phyloP scores from a whole-genome alignment of 2,329 filamentous ascomycete genomes.

The Chaetomium olivaceum region DNA sequence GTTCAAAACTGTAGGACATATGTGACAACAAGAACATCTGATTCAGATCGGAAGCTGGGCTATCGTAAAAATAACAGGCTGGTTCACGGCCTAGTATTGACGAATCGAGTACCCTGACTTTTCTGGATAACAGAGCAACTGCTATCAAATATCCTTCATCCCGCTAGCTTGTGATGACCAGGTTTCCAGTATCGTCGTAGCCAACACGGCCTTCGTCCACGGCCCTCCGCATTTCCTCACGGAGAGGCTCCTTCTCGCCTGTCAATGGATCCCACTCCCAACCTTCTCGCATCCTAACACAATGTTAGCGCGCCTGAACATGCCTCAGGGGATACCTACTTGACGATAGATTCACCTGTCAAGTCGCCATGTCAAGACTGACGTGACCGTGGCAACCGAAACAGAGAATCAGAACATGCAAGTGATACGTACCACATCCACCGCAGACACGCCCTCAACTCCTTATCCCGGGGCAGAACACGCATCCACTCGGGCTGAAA shows the following conservation, averaged over 20 bases:
- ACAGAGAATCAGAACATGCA: neutral
- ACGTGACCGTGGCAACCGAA: neutral
- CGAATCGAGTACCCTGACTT: neutral
- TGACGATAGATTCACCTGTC: neutral
- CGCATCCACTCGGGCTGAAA: conserved; percentile 92
- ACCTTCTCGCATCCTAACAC: conserved; percentile 67
- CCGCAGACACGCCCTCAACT: conserved; percentile 78
- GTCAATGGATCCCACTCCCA: conserved; percentile 77
- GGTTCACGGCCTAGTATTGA: no score
- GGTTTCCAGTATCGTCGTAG: conserved; percentile 52
- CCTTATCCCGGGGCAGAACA: conserved; percentile 80
- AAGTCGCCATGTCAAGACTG: neutral
- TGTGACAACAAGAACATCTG: no score
- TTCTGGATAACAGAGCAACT: neutral
- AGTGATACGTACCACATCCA: conserved; percentile 68
- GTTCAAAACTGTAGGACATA: neutral
- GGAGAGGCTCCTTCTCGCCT: conserved; percentile 60
- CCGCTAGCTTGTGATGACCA: conserved; percentile 44
- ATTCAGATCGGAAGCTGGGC: no score
- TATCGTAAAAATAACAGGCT: no score
- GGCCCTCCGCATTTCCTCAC: conserved; percentile 54
- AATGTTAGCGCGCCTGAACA: conserved; percentile 1
- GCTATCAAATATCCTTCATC: neutral
- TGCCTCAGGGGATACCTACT: neutral
- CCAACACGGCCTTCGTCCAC: conserved; percentile 60